phyloP scores from a whole-genome alignment of 495 filamentous ascomycete genomes.

The Daldinia concentrica region DNA sequence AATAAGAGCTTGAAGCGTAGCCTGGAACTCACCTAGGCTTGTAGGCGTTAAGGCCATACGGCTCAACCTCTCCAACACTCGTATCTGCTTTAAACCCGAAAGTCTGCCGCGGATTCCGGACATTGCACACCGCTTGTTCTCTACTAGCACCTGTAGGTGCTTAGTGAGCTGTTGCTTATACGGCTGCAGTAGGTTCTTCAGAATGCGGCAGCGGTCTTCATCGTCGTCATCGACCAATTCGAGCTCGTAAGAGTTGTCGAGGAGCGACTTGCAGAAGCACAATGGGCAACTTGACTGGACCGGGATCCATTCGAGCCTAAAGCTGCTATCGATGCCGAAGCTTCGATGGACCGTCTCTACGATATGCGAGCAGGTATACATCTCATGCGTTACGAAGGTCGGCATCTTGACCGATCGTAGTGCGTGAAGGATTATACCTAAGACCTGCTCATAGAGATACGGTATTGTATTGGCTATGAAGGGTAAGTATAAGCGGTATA shows the following conservation, averaged over 20 bases:
- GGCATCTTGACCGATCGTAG: slow-evolving; percentile 16
- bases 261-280: slow-evolving; percentile 9
- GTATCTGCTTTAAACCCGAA: neutral
- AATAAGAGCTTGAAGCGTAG: slow-evolving; percentile 5
- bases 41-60: slow-evolving; percentile 1
- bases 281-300: slow-evolving; percentile 10
- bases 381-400: slow-evolving; percentile 20
- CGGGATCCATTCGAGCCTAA: slow-evolving; percentile 9
- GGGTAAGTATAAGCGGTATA: neutral
- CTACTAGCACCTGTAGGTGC: slow-evolving; percentile 9
- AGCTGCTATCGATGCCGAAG: slow-evolving; percentile 6
- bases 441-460: neutral
- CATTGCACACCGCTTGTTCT: slow-evolving; percentile 10
- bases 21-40: slow-evolving; percentile 25
- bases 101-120: neutral
- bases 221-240: neutral
- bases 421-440: neutral
- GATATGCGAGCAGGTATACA: slow-evolving; percentile 19
- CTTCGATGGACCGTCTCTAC: slow-evolving; percentile 4
- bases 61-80: slow-evolving; percentile 8
- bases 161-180: slow-evolving; percentile 2
- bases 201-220: neutral
- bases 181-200: neutral
- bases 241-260: neutral
- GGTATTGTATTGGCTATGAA: neutral